Conservation (phyloP, 1,139 yeast species). For the Saccharomyces hybrid region DNA sequence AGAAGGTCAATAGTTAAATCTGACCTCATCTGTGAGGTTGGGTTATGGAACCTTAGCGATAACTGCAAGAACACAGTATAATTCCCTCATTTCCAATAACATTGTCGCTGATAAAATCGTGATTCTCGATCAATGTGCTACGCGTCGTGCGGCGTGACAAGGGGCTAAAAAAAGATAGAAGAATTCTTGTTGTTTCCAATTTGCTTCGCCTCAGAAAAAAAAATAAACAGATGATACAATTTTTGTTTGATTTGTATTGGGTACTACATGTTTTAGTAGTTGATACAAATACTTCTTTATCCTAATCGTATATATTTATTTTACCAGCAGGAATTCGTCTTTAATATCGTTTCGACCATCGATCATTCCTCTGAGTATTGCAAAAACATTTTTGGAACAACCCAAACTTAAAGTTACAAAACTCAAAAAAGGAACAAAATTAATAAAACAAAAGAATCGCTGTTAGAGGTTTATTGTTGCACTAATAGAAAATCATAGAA, state of each 20-base stretch:
- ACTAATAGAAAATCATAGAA: slow-evolving; percentile 1
- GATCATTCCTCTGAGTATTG: background rate
- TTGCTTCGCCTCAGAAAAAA: slow-evolving; percentile 1
- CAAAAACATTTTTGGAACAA: background rate
- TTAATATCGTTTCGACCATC: background rate
- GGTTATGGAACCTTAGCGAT: background rate
- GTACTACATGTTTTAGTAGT: background rate
- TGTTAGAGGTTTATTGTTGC: background rate
- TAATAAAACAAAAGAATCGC: background rate
- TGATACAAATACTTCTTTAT: background rate
- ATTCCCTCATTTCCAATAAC: background rate
- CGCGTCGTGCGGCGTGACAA: slow-evolving; percentile 1
- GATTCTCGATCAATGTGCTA: background rate
- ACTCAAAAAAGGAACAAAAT: background rate
- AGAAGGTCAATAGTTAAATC: background rate
- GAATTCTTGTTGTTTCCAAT: slow-evolving; percentile 1
- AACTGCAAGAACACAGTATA: background rate
- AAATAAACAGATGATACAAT: background rate
- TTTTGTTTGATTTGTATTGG: background rate
- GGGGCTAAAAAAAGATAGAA: slow-evolving; percentile 1
- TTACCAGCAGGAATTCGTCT: background rate
- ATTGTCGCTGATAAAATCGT: background rate
- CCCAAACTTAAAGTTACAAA: background rate
- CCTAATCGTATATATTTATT: background rate
- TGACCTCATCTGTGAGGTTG: background rate